Base-by-base conservation (phyloP, 768 basidiomycete genomes). In the Lanmaoa pseudosensibilis region DNA sequence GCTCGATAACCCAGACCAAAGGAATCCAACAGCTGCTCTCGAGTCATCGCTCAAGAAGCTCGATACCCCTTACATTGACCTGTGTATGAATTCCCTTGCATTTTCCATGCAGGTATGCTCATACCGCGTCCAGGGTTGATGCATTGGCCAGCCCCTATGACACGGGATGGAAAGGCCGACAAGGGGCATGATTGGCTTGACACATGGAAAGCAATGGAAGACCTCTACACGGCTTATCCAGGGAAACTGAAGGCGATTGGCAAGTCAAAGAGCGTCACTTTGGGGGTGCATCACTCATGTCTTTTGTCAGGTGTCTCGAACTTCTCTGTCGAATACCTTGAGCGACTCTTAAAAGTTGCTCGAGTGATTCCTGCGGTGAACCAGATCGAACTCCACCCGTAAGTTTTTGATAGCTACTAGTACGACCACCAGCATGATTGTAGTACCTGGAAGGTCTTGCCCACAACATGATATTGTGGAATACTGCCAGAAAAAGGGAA, bases 121-220 rank as follows among this genome's bases (percentile, higher is more conserved):
- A 53, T 37, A 12, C n/a, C 19, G 8, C 23, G 5, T 10, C 43
- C 56, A 87, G 85, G 84, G 82, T 75, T 90, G 55, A 84, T 91
- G 80, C 89, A 91, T 73, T 91, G 89, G 90, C 92, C 91, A 15
- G 83, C 87, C 19, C 86, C 90, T 34, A 83, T 90, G 83, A 82
- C 80, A 12, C 62, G 63, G 41, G 83, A 82, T 56, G 76, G 76
- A 49, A 74, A 76, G 55, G 76, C 84, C 8, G 83, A 88, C 64
- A 81, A 77, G 64, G 75, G 67, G 18, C 71, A 76, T 66, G 80
- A 83, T 65, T 88, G 89, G 83, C 73, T 86, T 46, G 80, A 93
- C 63, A 90, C 90, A 32, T 94, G 91, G 91, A 84, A 84, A 64
- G 69, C 74, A 50, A 88, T 94, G 85, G 90, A 88, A 68, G 80